Conservation (phyloP, 75 land plant genomes). For the Picea glauca region DNA sequence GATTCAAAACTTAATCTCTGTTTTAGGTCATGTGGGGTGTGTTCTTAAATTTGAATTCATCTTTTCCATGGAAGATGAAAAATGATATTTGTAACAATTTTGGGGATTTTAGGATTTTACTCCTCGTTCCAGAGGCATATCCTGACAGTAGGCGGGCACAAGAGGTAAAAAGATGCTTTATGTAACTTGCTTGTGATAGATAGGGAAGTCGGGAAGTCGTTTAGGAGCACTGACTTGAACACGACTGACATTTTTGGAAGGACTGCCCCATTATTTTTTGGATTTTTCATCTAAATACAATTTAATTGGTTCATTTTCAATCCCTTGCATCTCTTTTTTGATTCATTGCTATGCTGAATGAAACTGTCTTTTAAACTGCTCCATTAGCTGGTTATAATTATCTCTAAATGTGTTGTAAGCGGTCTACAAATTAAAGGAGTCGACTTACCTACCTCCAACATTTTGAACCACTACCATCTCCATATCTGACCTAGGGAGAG, state of each 20-base stretch:
- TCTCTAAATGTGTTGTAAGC: not conserved
- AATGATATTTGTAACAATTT: not conserved
- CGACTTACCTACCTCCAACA: not conserved
- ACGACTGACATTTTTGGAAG: conserved; percentile 6
- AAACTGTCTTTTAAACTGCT: not conserved
- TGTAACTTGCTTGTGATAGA: not conserved
- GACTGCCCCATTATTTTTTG: not conserved
- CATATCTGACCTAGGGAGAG: not conserved
- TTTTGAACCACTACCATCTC: not conserved
- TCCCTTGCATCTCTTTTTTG: not conserved
- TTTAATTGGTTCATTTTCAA: not conserved
- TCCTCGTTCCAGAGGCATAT: not conserved
- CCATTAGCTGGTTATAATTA: not conserved
- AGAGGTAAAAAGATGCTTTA: not conserved
- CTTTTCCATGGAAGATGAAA: not conserved
- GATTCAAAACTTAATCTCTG: not conserved
- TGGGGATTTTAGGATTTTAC: not conserved
- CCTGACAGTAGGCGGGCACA: no score
- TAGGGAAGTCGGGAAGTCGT: not conserved
- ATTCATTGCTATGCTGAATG: not conserved
- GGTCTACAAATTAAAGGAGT: no score
- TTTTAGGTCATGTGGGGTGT: no score
- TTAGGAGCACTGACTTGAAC: not conserved
- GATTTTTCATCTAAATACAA: not conserved
- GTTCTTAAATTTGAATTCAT: no score